Evolutionary conservation across 257 asterid species (phyloP), one percentile per base, ranked within the genome.

Genomic region (Datura wrightii): DNA sequence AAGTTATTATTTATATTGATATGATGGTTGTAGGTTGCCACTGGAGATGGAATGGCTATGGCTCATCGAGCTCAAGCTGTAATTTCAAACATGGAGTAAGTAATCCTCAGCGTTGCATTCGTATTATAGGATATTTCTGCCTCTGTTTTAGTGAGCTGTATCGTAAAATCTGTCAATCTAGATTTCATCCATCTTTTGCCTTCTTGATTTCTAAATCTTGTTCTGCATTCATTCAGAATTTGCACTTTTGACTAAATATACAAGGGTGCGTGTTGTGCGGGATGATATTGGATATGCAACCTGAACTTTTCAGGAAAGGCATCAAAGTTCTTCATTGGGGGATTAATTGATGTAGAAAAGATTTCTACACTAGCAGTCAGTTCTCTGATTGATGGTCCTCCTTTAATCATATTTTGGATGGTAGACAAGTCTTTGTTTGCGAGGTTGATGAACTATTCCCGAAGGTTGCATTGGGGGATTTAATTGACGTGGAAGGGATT

Each of bases 1-100:
- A 71, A 44, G 55, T 81, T 81, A 60, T 81, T 2, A 60, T 60
- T 60, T 58, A 44, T 71, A 44, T 42, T 79, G 41, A 34, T 62
- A 62, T 88, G 79, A 11, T 37, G 31, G 70, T 86, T 67, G 80
- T 84, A 97, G 99, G 98, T 97, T 5, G 98, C 99, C 69, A 97
- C 99, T 63, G 99, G 99, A 66, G 99, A 95, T 93, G 99, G 99
- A 87, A 95, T 95, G 31, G 99, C 99, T 53, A 97, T 97, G 97
- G 96, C 97, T 72, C 99, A 93, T 88, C 93, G 99, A 89, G 99
- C 99, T 84, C 92, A 93, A 87, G 97, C 99, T 79, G 94, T 97
- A 55, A 94, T 97, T 86, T 97, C 99, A 36, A 97, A 97, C 85
- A 94, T 97, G 99, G 99, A 97, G 99, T 97, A 90, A 93, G 99